These are phyloP conservation scores for Suillus weaverae DNA, from an alignment of 768 basidiomycete species.

Conservation along the genomic window DNA sequence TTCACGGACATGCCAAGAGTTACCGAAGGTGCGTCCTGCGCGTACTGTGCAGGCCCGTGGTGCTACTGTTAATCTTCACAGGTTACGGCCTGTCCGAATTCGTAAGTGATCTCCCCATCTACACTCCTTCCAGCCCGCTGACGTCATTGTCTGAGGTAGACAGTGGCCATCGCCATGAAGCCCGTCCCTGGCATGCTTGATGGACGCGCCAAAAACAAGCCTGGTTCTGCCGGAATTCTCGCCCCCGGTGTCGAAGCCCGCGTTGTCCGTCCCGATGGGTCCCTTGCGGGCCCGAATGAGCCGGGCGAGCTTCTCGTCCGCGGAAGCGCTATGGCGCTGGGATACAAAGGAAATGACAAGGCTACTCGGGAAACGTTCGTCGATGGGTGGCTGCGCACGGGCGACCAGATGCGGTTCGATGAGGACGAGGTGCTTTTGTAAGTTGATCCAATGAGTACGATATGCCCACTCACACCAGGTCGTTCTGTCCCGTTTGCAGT, in stretches of 20 bases:
- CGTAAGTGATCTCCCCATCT: conserved; percentile 35
- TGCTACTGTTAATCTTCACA: conserved; percentile 19
- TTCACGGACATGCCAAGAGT: conserved; percentile 31
- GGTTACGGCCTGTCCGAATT: conserved; percentile 66
- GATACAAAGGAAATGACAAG: conserved; percentile 67
- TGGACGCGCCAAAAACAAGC: conserved; percentile 35
- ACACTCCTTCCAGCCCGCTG: neutral
- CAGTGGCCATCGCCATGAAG: conserved; percentile 46
- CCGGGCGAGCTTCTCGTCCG: conserved; percentile 60
- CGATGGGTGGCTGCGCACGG: conserved; percentile 69
- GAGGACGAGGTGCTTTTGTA: conserved; percentile 60
- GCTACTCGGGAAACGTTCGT: conserved; percentile 60
- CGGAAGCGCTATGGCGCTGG: conserved; percentile 49
- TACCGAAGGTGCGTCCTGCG: conserved; percentile 40
- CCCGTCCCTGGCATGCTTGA: conserved; percentile 42
- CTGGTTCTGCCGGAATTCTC: conserved; percentile 52
- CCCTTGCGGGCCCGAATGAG: conserved; percentile 52
- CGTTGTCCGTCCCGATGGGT: conserved; percentile 51
- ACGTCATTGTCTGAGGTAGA: conserved; percentile 34
- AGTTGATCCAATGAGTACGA: conserved; percentile 16
- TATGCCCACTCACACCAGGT: neutral
- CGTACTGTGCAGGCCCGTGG: neutral
- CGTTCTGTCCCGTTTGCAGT: conserved; percentile 30
- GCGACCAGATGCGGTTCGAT: conserved; percentile 60
- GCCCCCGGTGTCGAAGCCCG: conserved; percentile 58